Conservation (phyloP, 768 basidiomycete genomes). For the Crucibulum laeve region DNA sequence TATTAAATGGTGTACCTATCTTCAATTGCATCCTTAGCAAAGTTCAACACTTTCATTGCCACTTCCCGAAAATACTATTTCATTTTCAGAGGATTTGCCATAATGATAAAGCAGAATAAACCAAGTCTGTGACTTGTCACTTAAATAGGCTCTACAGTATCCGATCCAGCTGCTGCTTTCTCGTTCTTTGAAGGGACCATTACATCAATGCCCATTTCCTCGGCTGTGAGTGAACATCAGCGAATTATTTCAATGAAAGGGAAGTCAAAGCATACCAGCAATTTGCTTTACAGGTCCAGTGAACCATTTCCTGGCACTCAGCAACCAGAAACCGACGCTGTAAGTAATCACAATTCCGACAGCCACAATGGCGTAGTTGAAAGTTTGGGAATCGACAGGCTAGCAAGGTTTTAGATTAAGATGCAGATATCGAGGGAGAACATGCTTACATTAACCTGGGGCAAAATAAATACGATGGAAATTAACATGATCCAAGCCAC, state of each 20-base stretch:
- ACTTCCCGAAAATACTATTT: too few species aligned
- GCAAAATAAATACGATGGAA: constrained; percentile 69
- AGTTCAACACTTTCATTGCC: too few species aligned
- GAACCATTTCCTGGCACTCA: constrained; percentile 73
- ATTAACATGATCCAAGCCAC: constrained; percentile 73
- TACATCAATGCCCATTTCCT: constrained; percentile 45
- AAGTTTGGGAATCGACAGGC: constrained; percentile 66
- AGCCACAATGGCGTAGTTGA: constrained; percentile 75
- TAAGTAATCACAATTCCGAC: constrained; percentile 69
- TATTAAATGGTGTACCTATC: too few species aligned
- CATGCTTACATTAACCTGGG: constrained; percentile 50
- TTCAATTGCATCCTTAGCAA: too few species aligned
- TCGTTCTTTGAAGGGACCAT: constrained; percentile 28
- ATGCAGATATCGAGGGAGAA: neutral
- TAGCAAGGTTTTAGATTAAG: constrained; percentile 12
- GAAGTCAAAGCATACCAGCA: constrained; percentile 31
- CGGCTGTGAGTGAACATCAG: constrained; percentile 24
- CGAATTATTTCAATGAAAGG: neutral
- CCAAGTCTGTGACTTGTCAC: too few species aligned
- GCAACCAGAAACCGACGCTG: constrained; percentile 63
- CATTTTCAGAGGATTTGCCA: too few species aligned
- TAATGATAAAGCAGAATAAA: too few species aligned
- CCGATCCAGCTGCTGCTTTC: constrained; percentile 1
- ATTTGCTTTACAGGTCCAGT: constrained; percentile 67
- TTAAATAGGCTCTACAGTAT: neutral